Evolutionary conservation across 2,329 filamentous ascomycete genomes (phyloP), one percentile per base, ranked within the genome.

Genomic region (Pyricularia sp.): DNA sequence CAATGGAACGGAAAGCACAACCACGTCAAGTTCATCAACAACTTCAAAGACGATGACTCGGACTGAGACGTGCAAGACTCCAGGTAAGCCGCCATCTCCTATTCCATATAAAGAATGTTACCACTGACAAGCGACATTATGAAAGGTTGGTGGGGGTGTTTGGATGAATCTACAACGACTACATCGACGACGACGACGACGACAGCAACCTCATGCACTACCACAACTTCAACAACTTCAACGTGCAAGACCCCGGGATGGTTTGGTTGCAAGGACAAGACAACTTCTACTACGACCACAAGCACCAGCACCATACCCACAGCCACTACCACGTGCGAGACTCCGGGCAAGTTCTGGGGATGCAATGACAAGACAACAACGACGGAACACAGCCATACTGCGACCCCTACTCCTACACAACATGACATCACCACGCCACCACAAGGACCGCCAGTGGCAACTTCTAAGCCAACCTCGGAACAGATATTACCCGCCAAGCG

Each of bases 21-120:
- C 88, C 0, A 86, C 86, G 0, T 81, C 84, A 1, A 80, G 79
- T 4, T 81, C 82, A 0, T 83, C 82, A 1, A 81, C 83, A 1
- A 81, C 81, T 2, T 85, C 84, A 2, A 82, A 83, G 59, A 89
- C 85, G 3, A 76, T 82, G 63, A 92, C 88, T 1, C 82, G 91
- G 60, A 96, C 93, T 0, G 86, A 88, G 65, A 96, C 91, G 0
- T 96, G 93, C 77, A 84, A 94, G 75, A 96, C 93, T 1, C 93
- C 93, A 31, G 72, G 63, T 64, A 64, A 60, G 63, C 57, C 3
- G 26, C 8, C 5, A 8, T n/a, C 22, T 6, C 53, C 16, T n/a
- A n/a, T 19, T 33, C 2, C 8, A 62, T 16, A 2, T 24, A 16
- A 13, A 53, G n/a, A 30, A 31, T 55, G n/a, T 26, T 5, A 63